A percentile compares a stretch with the other conserved stretches of the same genome.
These are phyloP conservation scores for Myotisia sp. DNA, from an alignment of 2,329 filamentous ascomycete species.

Conservation along the genomic window DNA sequence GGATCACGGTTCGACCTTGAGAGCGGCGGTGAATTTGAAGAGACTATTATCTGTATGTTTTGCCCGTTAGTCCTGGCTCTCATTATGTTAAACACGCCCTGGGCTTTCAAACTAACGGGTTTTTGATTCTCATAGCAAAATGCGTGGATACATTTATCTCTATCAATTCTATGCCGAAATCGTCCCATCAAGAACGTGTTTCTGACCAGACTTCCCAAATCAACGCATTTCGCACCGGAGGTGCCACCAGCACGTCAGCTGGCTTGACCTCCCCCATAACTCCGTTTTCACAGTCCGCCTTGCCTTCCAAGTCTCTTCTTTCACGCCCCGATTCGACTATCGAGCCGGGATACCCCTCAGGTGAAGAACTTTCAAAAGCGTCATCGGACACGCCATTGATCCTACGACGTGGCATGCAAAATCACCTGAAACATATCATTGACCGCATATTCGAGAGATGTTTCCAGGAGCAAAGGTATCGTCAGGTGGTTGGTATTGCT, in stretches of 20 bases:
- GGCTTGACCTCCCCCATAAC: constrained; percentile 74
- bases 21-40: constrained; percentile 83
- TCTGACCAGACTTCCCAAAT: constrained; percentile 48
- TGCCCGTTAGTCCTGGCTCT: too few species aligned
- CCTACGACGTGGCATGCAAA: constrained; percentile 58
- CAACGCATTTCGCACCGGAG: constrained; percentile 60
- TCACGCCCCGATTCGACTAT: constrained; percentile 57
- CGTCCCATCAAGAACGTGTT: constrained; percentile 34
- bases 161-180: constrained; percentile 49
- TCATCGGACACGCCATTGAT: constrained; percentile 47
- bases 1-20: constrained; percentile 92
- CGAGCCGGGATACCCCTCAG: constrained; percentile 42
- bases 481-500: constrained; percentile 91
- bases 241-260: constrained; percentile 50
- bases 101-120: too few species aligned
- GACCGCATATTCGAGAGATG: constrained; percentile 85
- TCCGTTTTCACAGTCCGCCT: constrained; percentile 82
- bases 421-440: constrained; percentile 68
- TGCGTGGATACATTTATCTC: constrained; percentile 97
- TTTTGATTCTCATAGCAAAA: constrained; percentile 46
- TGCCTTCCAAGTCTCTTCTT: constrained; percentile 90
- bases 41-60: constrained; percentile 74
- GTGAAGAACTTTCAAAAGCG: constrained; percentile 40
- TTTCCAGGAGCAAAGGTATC: constrained; percentile 71
- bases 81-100: too few species aligned